Evolutionary conservation across 202 grass and related monocot genomes (phyloP), one percentile per base, ranked within the genome.

Genomic region (Eragrostis tef): DNA sequence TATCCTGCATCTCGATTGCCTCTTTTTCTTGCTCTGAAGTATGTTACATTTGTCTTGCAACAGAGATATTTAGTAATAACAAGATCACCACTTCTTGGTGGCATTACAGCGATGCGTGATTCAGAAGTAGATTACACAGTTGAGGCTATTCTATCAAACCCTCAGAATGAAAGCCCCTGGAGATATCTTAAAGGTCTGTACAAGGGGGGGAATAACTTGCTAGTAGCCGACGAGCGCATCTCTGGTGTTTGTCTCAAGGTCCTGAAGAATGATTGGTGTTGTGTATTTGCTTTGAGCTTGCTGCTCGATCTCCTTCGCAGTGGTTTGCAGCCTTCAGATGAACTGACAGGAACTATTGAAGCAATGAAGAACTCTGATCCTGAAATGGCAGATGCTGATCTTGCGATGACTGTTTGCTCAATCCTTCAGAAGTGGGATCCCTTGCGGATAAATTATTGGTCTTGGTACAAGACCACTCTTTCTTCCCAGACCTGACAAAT

Each of bases 141-240:
- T 52, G 79, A 81, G 67, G 82, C 85, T 64, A 95, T 98, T 83
- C 84, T 95, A 26, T 77, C 29, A 45, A 87, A 93, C 51, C 88
- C 96, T 74, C 87, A 39, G 29, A 98, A 98, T 16, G 96, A 98
- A 87, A 95, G 96, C 73, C 87, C 96, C 21, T 98, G 96, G 96
- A 93, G 87, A 80, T 95, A 98, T 54, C 90, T 98, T 65, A 81
- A 83, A 25, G 96, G 92, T 73, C 71, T 98, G 59, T 93, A 88
- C 78, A 98, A 93, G 86, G 92, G 83, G 8, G 85, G 87, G 14
- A 86, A 78, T 50, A 78, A 83, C 65, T 89, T 81, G 77, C 67
- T 93, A 81, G 61, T 90, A 80, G 81, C 64, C 9, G 90, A 98
- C 10, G 50, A 81, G 41, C 71, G 85, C 75, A 70, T 95, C 43